These are phyloP conservation scores for Aspergillus tanneri DNA, from an alignment of 2,329 filamentous ascomycete species.

Conservation along the genomic window DNA sequence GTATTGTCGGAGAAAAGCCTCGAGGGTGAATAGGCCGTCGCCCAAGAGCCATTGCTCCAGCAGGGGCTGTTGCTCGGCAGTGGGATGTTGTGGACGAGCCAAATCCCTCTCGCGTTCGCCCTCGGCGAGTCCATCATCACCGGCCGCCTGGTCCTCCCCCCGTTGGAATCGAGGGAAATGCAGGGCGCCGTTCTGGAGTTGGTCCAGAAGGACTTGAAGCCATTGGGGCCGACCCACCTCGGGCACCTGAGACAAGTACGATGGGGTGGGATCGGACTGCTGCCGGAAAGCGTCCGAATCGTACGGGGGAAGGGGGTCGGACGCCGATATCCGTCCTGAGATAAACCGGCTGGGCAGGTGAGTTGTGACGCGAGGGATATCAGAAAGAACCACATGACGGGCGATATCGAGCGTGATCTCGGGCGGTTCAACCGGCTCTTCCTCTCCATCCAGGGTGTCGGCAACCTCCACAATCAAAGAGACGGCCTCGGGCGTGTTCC, in stretches of 20 bases:
- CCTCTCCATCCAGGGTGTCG: constrained; percentile 49
- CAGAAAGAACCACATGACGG: constrained; percentile 75
- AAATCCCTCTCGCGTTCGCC: constrained; percentile 18
- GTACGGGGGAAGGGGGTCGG: constrained; percentile 76
- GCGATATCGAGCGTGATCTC: constrained; percentile 60
- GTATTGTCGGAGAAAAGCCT: constrained; percentile 38
- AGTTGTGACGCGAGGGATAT: constrained; percentile 68
- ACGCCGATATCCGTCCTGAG: constrained; percentile 66
- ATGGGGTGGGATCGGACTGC: constrained; percentile 35
- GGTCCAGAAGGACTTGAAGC: constrained; percentile 37
- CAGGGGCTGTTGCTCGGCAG: constrained; percentile 27
- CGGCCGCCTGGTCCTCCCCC: constrained; percentile 1
- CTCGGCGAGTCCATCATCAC: not conserved
- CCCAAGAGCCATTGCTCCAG: constrained; percentile 36
- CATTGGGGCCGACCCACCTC: constrained; percentile 35
- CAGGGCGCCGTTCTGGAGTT: constrained; percentile 35
- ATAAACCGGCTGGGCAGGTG: constrained; percentile 67
- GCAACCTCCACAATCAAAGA: constrained; percentile 69
- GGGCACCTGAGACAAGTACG: constrained; percentile 33
- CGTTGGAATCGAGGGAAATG: constrained; percentile 26
- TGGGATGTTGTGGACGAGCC: constrained; percentile 21
- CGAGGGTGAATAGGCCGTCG: constrained; percentile 35
- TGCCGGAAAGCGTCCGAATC: constrained; percentile 42
- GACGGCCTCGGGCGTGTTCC: constrained; percentile 74
- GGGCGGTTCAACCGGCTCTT: constrained; percentile 46